phyloP scores from a whole-genome alignment of 1,284 basidiomycete genomes.

The Neolentinus lepideus region DNA sequence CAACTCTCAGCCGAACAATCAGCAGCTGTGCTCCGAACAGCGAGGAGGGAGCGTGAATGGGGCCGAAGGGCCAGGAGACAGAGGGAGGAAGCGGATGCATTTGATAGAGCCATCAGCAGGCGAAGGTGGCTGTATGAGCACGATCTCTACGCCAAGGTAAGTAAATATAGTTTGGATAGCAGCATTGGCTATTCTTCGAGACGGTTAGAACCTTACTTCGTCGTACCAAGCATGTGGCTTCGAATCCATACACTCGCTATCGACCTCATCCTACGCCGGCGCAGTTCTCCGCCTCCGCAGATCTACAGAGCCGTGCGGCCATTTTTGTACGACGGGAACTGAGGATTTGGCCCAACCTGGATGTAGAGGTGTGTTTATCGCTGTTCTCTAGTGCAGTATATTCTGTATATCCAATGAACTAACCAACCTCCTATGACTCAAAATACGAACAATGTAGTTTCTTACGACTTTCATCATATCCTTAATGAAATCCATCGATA shows the following conservation, averaged over 20 bases:
- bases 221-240: conserved; percentile 72
- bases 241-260: conserved; percentile 76
- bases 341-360: conserved; percentile 74
- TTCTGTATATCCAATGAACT: background rate
- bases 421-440: conserved; percentile 5
- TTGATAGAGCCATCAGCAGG: conserved; percentile 56
- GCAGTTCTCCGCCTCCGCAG: conserved; percentile 69
- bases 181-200: too few species aligned
- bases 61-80: conserved; percentile 35
- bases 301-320: conserved; percentile 67
- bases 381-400: background rate
- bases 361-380: conserved; percentile 58
- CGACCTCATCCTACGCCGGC: conserved; percentile 75
- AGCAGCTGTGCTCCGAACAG: conserved; percentile 18
- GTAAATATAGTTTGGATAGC: conserved; percentile 20
- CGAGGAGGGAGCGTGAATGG: conserved; percentile 46
- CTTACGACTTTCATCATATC: conserved; percentile 76
- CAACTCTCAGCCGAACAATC: conserved; percentile 21
- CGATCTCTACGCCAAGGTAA: conserved; percentile 73
- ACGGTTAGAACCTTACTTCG: background rate
- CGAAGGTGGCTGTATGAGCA: conserved; percentile 67
- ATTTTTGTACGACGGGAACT: conserved; percentile 80
- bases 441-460: conserved; percentile 34
- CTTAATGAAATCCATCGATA: conserved; percentile 82
- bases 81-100: conserved; percentile 44